Percentiles rank a stretch among this genome's conserved stretches.
Evolutionary conservation across 495 filamentous ascomycete species (phyloP).

Genomic region (Lepraria neglecta): DNA sequence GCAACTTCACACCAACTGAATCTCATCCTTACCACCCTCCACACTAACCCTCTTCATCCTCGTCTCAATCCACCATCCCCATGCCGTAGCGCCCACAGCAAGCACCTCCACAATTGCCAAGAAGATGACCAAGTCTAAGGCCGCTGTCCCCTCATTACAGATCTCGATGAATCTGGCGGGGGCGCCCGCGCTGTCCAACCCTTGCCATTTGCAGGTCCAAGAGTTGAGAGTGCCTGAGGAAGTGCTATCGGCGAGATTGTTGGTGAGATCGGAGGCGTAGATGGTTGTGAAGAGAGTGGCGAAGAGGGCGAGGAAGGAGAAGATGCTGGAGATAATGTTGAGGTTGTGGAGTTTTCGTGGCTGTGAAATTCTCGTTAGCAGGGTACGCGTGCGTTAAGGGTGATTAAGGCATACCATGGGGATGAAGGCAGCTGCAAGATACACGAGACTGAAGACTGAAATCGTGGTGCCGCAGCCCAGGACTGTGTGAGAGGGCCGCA

Average conservation of each 20-base stretch:
- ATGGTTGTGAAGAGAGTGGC: constrained; percentile 38
- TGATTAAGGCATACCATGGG: constrained; percentile 37
- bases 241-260: constrained; percentile 35
- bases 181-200: constrained; percentile 21
- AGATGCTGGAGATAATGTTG: constrained; percentile 37
- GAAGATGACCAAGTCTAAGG: constrained; percentile 38
- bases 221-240: constrained; percentile 42
- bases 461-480: constrained; percentile 43
- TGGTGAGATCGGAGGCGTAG: constrained; percentile 41
- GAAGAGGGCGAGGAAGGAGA: constrained; percentile 37
- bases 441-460: constrained; percentile 36
- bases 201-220: constrained; percentile 50
- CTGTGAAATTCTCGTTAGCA: constrained; percentile 2
- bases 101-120: constrained; percentile 42
- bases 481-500: constrained; percentile 41
- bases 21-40: constrained; percentile 19
- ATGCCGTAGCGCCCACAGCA: constrained; percentile 37
- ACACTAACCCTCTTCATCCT: constrained; percentile 36
- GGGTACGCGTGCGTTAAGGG: background rate
- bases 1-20: constrained; percentile 20
- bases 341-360: constrained; percentile 32
- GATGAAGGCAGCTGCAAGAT: constrained; percentile 39
- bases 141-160: constrained; percentile 38
- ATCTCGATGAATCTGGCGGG: constrained; percentile 42
- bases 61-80: constrained; percentile 39